Conservation (phyloP, 2,329 filamentous ascomycete genomes). For the Microdochium trichocladiopsis region DNA sequence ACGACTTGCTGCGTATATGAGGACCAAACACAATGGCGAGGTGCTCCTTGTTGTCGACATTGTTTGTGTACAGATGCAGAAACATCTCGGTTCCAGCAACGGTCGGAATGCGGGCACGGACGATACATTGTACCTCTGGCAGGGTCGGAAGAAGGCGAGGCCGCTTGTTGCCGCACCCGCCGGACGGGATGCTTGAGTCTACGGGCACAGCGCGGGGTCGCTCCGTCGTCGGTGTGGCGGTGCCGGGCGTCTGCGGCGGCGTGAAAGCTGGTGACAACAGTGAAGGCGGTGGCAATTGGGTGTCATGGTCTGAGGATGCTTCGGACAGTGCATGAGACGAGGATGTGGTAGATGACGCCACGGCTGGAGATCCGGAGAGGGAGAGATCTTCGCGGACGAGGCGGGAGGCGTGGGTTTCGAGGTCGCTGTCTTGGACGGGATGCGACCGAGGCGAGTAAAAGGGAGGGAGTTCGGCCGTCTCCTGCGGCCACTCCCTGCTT, state of each 20-base stretch:
- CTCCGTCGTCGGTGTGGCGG: slow-evolving; percentile 39
- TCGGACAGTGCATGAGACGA: background rate
- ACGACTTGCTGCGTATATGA: slow-evolving; percentile 65
- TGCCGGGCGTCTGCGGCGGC: slow-evolving; percentile 59
- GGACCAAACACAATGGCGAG: slow-evolving; percentile 94
- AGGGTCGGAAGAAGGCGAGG: slow-evolving; percentile 69
- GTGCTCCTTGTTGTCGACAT: slow-evolving; percentile 91
- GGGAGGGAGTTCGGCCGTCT: background rate
- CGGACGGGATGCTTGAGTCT: slow-evolving; percentile 49
- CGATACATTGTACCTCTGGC: slow-evolving; percentile 85
- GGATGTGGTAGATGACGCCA: background rate
- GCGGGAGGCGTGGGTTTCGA: background rate
- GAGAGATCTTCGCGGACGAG: background rate
- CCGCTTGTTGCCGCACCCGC: slow-evolving; percentile 54
- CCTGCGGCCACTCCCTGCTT: background rate
- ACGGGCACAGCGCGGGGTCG: slow-evolving; percentile 48
- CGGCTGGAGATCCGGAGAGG: background rate
- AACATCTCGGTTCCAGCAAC: slow-evolving; percentile 94
- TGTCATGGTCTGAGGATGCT: slow-evolving; percentile 3
- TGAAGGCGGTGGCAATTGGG: slow-evolving; percentile 46
- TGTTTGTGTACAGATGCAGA: slow-evolving; percentile 88
- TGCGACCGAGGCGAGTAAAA: slow-evolving; percentile 1
- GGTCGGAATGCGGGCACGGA: slow-evolving; percentile 90
- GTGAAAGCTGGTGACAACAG: slow-evolving; percentile 84
- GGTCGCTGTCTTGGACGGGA: background rate